These are phyloP conservation scores for Corylus avellana DNA, from an alignment of 306 rosid genomes.

Conservation along the genomic window DNA sequence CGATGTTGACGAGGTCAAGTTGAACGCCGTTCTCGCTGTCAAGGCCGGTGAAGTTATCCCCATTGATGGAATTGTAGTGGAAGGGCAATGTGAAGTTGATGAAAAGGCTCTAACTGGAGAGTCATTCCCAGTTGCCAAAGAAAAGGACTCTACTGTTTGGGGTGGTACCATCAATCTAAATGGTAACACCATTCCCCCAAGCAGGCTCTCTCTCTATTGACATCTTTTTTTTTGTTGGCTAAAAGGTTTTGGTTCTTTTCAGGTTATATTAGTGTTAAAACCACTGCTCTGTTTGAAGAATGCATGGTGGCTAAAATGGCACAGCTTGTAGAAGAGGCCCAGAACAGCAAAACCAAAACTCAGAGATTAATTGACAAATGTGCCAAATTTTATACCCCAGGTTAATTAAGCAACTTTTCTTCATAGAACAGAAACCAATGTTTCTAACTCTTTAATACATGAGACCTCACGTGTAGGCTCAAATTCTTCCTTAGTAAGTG, in stretches of 20 bases:
- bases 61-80: conserved; percentile 81
- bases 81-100: conserved; percentile 82
- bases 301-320: conserved; percentile 96
- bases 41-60: conserved; percentile 93
- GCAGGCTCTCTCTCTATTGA: not conserved
- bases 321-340: conserved; percentile 95
- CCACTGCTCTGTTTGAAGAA: conserved; percentile 84
- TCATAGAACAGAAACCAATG: no score
- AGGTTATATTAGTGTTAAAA: conserved; percentile 90
- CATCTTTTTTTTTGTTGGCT: not conserved
- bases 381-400: conserved; percentile 87
- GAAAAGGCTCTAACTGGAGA: conserved; percentile 92
- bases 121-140: conserved; percentile 86
- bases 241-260: conserved; percentile 20
- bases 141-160: conserved; percentile 73
- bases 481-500: no score
- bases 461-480: no score
- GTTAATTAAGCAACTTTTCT: conserved; percentile 52
- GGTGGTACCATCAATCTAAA: conserved; percentile 91
- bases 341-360: conserved; percentile 74
- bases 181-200: conserved; percentile 44
- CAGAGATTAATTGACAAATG: conserved; percentile 83
- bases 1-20: conserved; percentile 73
- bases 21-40: conserved; percentile 66
- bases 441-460: no score